Base-by-base conservation (phyloP, 768 basidiomycete species). In the Suillus tomentosus region DNA sequence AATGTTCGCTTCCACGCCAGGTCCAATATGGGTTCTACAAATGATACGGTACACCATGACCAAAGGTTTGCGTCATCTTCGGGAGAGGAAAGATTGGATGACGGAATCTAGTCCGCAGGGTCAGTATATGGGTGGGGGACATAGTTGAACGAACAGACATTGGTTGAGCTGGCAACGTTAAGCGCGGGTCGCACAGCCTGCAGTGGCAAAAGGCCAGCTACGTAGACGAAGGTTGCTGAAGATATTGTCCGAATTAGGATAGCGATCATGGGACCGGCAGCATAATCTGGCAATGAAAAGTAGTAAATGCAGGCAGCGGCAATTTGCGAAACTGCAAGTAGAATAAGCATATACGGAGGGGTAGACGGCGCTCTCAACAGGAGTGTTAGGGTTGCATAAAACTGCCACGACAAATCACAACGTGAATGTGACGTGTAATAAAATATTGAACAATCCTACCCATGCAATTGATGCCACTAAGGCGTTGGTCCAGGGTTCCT, bases 41-140 rank as follows among this genome's bases (percentile, higher is more conserved):
- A 90, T 1, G 85, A 83, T 69, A 88, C 88, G 3, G 80, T 82
- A 45, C 79, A 80, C 89, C 89, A 91, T 19, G 82, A 78, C 87
- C 87, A 89, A 15, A 91, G 75, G 42, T 76, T 84, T 24, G 83
- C 85, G 67, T 81, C 79, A 70, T 91, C 89, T 73, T 91, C 89
- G 10, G 89, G 88, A 70, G 83, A 85, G 5, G 87, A 82, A 37
- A 81, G 68, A 13, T 69, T 69, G 60, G 72, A 78, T 8, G 85
- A 84, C 2, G 87, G 85, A 24, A 77, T 74, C 87, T 88, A 66
- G 34, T 50, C 60, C 39, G 42, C 50, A 37, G 61, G 63, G 64
- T 62, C 34, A 66, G 56, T 31, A 66, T 37, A 59, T 56, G 57
- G 42, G 57, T n/a, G 45, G n/a, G 64, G 37, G 62, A 24, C 15